Evolutionary conservation across 192 early-diverging fungal species (phyloP), one percentile per base, ranked within the genome.

Genomic region (Coemansia sp.): DNA sequence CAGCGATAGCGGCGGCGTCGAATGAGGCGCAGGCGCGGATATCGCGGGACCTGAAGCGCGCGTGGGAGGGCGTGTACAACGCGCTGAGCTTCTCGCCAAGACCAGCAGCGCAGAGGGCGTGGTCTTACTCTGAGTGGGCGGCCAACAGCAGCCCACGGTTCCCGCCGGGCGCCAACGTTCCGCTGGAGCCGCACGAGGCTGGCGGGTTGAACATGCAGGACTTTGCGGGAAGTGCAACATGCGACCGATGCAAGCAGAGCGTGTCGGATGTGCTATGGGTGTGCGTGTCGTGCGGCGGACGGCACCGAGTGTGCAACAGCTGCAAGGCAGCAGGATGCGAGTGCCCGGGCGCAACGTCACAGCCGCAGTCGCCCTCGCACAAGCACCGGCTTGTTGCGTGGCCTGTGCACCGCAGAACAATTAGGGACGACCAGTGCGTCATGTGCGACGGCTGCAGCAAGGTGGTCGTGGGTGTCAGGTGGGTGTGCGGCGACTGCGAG

Each of bases 401-500:
- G 77, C 72, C 77, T n/a, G 47, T 80, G 37, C 49, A 50, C 44
- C 43, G 58, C 19, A 43, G 60, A 13, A 70, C 73, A 48, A 64
- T 81, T 13, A 59, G 39, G 11, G 60, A 59, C 7, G 68, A 52
- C 50, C 69, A 76, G 54, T 76, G 75, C 56, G 73, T 90, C n/a
- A 66, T 81, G 48, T 90, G 88, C 69, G 84, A 90, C 71, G 40
- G 63, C 37, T 90, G 88, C 73, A 53, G 66, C 37, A 72, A 68
- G 49, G 75, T 75, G 12, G 86, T 86, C 9, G 69, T 72, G 9
- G 76, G 73, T 2, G 59, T 81, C 32, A 77, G 85, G 42, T 87
- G 85, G 85, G 75, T 81, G 60, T 91, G 90, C 62, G 47, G 5
- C 16, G 81, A 85, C 56, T 92, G 90, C 61, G 19, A 66, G 21